These are phyloP conservation scores for Dendrobium officinale DNA, from an alignment of 106 monocot genomes.

Conservation along the genomic window DNA sequence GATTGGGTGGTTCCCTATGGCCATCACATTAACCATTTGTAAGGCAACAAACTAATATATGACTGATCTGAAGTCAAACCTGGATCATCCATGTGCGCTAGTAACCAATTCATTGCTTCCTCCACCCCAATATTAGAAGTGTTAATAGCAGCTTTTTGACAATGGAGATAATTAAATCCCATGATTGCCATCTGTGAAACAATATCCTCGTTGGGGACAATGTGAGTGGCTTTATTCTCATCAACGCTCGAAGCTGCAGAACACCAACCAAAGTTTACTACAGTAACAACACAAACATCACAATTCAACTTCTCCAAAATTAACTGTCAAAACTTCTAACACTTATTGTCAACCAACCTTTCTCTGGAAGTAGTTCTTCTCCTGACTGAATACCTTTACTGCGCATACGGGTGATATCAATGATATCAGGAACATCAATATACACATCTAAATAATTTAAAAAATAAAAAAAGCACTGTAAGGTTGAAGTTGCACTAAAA, in stretches of 20 bases:
- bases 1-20: background rate
- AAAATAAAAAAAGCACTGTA: background rate
- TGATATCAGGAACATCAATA: constrained; percentile 93
- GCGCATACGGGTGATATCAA: constrained; percentile 84
- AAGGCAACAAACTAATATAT: background rate
- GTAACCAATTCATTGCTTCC: constrained; percentile 95
- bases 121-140: constrained; percentile 85
- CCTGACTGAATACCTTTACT: constrained; percentile 83
- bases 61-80: constrained; percentile 24
- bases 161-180: constrained; percentile 92
- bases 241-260: constrained; percentile 32
- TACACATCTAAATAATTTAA: constrained; percentile 66
- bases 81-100: constrained; percentile 93
- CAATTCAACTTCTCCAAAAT: background rate
- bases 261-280: background rate
- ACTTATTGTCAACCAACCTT: constrained; percentile 24
- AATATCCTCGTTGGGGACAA: constrained; percentile 56
- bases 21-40: background rate
- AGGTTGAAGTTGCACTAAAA: background rate
- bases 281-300: background rate
- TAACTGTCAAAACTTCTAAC: background rate
- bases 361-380: constrained; percentile 84
- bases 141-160: constrained; percentile 93
- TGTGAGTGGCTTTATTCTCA: constrained; percentile 23
- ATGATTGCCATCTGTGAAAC: constrained; percentile 66